Conservation (phyloP, 441 rosid genomes). For the Erysimum cheiri region DNA sequence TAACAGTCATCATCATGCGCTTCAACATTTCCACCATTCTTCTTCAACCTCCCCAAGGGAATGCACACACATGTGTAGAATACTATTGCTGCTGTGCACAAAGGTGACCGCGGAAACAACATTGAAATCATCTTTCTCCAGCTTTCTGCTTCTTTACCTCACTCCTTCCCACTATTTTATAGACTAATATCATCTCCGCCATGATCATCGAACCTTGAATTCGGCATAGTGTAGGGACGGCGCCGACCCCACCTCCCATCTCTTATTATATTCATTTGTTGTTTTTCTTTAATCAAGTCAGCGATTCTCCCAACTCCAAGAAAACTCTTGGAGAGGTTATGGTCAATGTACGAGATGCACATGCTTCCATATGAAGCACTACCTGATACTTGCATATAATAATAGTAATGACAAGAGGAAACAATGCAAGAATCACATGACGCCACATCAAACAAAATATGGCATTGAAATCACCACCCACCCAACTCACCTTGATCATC, state of each 20-base stretch:
- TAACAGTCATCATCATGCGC: slow-evolving; percentile 24
- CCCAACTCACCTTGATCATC: slow-evolving; percentile 29
- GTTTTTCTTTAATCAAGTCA: slow-evolving; percentile 38
- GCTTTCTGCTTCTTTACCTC: slow-evolving; percentile 24
- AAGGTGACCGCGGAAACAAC: slow-evolving; percentile 50
- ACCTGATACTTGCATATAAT: slow-evolving; percentile 31
- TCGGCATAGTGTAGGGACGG: slow-evolving; percentile 55
- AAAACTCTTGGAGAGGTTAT: slow-evolving; percentile 29
- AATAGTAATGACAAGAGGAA: slow-evolving; percentile 28
- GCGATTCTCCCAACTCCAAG: slow-evolving; percentile 39
- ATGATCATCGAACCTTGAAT: slow-evolving; percentile 41
- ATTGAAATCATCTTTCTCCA: slow-evolving; percentile 50
- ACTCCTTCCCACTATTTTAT: slow-evolving; percentile 23
- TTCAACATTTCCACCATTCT: slow-evolving; percentile 17
- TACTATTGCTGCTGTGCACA: slow-evolving; percentile 53
- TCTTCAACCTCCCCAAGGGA: slow-evolving; percentile 45
- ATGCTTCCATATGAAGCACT: slow-evolving; percentile 40
- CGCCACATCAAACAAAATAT: slow-evolving; percentile 23
- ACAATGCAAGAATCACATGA: slow-evolving; percentile 34
- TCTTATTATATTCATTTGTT: slow-evolving; percentile 32
- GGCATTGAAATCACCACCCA: slow-evolving; percentile 35
- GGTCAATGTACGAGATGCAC: slow-evolving; percentile 44
- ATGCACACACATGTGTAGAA: slow-evolving; percentile 62
- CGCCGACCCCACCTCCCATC: slow-evolving; percentile 58
- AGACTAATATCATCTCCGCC: slow-evolving; percentile 12